Evolutionary conservation across 2,329 filamentous ascomycete species (phyloP), one percentile per base, ranked within the genome.

Genomic region (Aspergillus nomiae): DNA sequence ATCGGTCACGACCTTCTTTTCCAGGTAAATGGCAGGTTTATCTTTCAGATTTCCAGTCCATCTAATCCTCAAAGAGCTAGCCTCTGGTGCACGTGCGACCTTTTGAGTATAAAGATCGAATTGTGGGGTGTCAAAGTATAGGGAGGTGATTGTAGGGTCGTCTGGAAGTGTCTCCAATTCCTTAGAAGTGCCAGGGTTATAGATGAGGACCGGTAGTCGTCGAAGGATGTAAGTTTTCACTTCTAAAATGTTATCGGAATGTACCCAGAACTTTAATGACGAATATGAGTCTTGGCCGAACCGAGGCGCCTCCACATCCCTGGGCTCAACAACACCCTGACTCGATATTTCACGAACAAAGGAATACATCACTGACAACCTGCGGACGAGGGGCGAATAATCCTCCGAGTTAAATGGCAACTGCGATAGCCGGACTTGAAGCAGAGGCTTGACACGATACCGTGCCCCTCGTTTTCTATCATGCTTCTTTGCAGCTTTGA

Each of bases 401-500:
- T 92, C 92, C 77, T 98, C 95, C 63, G 92, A 94, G 81, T 98
- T 97, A 84, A 99, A 96, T 14, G 94, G 93, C 65, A 94, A 85
- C 68, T 92, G 88, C n/a, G 92, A 88, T 72, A 99, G 81, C 71
- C 92, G 91, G 71, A 97, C 90, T 80, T 97, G 92, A 80, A 98
- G 89, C 82, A 98, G 89, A 32, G 95, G 94, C 28, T 92, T 89
- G 69, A 98, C 91, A 76, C 90, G 92, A 83, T 98, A 98, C 59
- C 89, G 86, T 68, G 89, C 86, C 61, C 94, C 94, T 69, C 94
- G 87, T 81, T 94, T 96, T 69, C 95, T 91, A 80, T 99, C 95
- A 80, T 99, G 95, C 82, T 99, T 99, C 88, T 99, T 99, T 61
- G 93, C 93, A 55, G 96, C 96, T 84, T 99, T 99, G 75, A 97